Evolutionary conservation across 805 yeast species (phyloP), one percentile per base, ranked within the genome.

Genomic region (Sugiyamaella valdiviana): DNA sequence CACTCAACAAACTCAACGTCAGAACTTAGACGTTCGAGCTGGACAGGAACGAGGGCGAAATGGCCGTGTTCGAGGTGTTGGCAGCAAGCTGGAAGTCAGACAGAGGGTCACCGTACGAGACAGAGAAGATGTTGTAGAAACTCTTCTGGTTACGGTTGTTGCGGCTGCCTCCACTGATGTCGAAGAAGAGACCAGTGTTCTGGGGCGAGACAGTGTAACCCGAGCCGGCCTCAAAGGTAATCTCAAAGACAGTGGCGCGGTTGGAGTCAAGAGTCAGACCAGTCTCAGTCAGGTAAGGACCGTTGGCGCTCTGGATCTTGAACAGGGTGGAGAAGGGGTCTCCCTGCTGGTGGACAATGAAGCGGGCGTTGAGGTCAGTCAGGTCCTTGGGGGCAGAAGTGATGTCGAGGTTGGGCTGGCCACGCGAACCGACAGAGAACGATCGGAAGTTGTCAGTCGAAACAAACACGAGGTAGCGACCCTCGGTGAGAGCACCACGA

Each of bases 401-500:
- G 14, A 26, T 3, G 9, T 26, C 32, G n/a, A n/a, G n/a, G n/a
- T n/a, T n/a, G n/a, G 32, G 14, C 32, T 26, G 32, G 14, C n/a
- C 14, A 6, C 7, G 32, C 3, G 32, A 26, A 12, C n/a, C 9
- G 14, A 26, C 32, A 26, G 32, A 26, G 32, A 26, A 26, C 32
- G 32, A 26, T n/a, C 21, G 29, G 32, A 40, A 40, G 23, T 46
- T 45, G 32, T 46, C 45, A 7, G 40, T 42, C 9, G 32, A 26
- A 10, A 10, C 32, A 43, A 51, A 45, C 29, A 57, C 57, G 23
- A 54, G 51, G 42, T 49, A 58, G 17, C 62, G 54, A 9, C 61
- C 62, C 42, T 58, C 62, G 20, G 61, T 58, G 21, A 56, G 51
- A 2, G 44, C 48, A n/a, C 62, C 62, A 7, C 55, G 57, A 36